Conservation (phyloP, 2,329 filamentous ascomycete species). For the Dactylellina parvicollis region DNA sequence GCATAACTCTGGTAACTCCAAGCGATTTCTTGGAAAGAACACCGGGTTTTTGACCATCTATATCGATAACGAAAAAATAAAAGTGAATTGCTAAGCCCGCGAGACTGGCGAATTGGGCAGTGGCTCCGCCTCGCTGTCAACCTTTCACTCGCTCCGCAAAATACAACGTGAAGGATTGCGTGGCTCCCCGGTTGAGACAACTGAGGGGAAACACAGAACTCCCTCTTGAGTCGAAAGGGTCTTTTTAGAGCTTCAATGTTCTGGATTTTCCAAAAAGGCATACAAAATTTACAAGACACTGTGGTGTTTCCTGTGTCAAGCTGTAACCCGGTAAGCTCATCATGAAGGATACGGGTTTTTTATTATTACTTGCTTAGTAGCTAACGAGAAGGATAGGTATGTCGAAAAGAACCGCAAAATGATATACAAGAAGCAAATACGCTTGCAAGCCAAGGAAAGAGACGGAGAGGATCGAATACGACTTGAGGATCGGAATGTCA, state of each 20-base stretch:
- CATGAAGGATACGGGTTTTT: slow-evolving; percentile 16
- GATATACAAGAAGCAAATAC: slow-evolving; percentile 21
- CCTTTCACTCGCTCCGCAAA: slow-evolving; percentile 24
- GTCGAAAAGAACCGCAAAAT: neutral
- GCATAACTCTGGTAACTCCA: neutral
- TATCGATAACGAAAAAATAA: neutral
- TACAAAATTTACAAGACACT: neutral
- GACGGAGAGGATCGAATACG: neutral
- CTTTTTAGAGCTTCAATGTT: neutral
- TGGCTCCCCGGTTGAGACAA: neutral
- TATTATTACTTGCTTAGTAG: slow-evolving; percentile 4
- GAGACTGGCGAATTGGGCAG: slow-evolving; percentile 3
- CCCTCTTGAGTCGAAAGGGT: neutral
- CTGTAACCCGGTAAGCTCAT: slow-evolving; percentile 3
- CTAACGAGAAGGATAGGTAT: slow-evolving; percentile 25
- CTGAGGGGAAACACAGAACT: slow-evolving; percentile 1
- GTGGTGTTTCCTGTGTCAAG: no score
- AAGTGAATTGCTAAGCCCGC: neutral
- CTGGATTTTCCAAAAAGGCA: slow-evolving; percentile 10
- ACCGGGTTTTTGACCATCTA: no score
- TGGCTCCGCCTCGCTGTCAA: slow-evolving; percentile 35
- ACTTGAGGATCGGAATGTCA: neutral
- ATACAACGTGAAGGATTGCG: slow-evolving; percentile 36
- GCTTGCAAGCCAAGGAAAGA: slow-evolving; percentile 4
- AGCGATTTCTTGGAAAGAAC: neutral